A percentile compares a stretch with the other conserved stretches of the same genome.
Conservation (phyloP, 305 asterid genomes). For the Fraxinus latifolia region DNA sequence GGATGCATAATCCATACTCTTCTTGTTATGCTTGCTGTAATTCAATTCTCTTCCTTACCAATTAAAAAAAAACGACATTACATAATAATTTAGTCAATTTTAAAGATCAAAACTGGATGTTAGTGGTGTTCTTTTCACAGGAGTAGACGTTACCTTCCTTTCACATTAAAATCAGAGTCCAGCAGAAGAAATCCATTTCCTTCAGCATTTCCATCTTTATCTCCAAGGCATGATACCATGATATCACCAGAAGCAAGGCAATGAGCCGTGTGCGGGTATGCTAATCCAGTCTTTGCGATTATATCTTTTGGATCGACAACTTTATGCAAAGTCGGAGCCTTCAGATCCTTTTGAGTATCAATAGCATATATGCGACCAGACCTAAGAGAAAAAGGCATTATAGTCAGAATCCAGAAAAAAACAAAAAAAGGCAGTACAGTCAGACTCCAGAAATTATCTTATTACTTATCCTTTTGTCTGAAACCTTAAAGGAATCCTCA, state of each 20-base stretch:
- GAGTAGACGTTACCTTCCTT: constrained; percentile 72
- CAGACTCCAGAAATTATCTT: not conserved
- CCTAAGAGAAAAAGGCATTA: constrained; percentile 33
- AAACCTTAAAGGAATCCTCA: not conserved
- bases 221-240: constrained; percentile 98
- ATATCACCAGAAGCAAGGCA: constrained; percentile 97
- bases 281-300: constrained; percentile 78
- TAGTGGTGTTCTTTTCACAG: not conserved
- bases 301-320: constrained; percentile 79
- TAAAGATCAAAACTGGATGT: not conserved
- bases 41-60: not conserved
- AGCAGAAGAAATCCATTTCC: constrained; percentile 95
- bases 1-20: not conserved
- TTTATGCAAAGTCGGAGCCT: constrained; percentile 75
- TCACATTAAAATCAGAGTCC: constrained; percentile 84
- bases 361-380: constrained; percentile 94
- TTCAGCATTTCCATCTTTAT: constrained; percentile 89
- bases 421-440: not conserved
- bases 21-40: not conserved
- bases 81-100: not conserved
- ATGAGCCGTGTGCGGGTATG: constrained; percentile 95
- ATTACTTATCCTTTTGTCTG: not conserved
- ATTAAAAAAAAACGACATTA: not conserved
- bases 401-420: not conserved
- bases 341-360: constrained; percentile 75